These are phyloP conservation scores for Euphorbia corollata DNA, from an alignment of 441 rosid species.

Conservation along the genomic window DNA sequence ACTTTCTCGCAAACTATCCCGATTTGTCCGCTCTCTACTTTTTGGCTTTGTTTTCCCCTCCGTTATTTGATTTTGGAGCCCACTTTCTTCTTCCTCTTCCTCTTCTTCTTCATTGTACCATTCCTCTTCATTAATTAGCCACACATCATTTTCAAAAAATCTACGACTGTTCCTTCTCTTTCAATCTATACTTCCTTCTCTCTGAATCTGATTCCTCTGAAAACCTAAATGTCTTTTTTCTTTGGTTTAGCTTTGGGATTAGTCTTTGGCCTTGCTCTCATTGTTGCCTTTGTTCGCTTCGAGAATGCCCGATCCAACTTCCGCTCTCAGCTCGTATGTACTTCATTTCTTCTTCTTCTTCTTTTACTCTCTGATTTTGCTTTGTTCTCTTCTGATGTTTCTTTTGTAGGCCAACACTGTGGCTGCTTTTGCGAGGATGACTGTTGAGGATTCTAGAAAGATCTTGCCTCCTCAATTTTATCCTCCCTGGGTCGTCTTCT, in stretches of 20 bases:
- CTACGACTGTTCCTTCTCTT: background rate
- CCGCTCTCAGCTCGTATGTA: constrained; percentile 65
- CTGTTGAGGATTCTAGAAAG: constrained; percentile 83
- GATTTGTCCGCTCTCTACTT: background rate
- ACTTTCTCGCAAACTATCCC: background rate
- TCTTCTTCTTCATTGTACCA: background rate
- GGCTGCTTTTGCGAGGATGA: constrained; percentile 95
- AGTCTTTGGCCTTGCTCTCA: constrained; percentile 52
- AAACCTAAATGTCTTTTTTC: constrained; percentile 35
- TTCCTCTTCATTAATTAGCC: background rate
- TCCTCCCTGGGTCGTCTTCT: constrained; percentile 97
- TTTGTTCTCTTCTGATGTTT: background rate
- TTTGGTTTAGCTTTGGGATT: constrained; percentile 69
- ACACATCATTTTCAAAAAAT: background rate
- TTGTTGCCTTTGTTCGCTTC: constrained; percentile 60
- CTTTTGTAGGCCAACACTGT: constrained; percentile 57
- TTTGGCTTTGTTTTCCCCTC: too few species aligned
- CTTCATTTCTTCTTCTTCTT: background rate
- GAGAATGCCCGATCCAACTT: constrained; percentile 80
- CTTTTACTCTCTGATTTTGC: constrained; percentile 4
- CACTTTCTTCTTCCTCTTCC: background rate
- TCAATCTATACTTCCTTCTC: background rate
- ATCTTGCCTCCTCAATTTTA: constrained; percentile 68
- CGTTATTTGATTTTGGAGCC: background rate
- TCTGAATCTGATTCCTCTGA: background rate